These are phyloP conservation scores for Kwoniella dejecticola DNA, from an alignment of 768 basidiomycete species.

Conservation along the genomic window DNA sequence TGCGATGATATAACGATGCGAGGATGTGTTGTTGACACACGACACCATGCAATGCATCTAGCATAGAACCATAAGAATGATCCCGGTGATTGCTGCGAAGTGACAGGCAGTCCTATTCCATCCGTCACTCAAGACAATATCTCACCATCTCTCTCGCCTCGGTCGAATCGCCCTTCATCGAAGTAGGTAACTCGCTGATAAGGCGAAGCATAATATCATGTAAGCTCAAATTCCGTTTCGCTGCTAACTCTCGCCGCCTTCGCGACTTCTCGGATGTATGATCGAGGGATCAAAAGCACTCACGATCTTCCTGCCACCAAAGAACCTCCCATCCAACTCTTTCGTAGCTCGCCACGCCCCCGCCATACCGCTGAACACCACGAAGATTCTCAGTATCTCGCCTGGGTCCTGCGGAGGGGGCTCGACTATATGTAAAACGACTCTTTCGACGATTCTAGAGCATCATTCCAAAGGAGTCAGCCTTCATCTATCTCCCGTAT, in stretches of 20 bases:
- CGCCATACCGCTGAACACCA: slow-evolving; percentile 83
- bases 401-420: slow-evolving; percentile 68
- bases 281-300: too few species aligned
- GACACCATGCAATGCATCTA: too few species aligned
- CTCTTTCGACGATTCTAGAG: slow-evolving; percentile 84
- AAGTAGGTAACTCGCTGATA: slow-evolving; percentile 49
- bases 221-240: too few species aligned
- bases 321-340: slow-evolving; percentile 88
- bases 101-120: neutral
- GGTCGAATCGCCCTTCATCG: slow-evolving; percentile 49
- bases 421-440: slow-evolving; percentile 74
- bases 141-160: slow-evolving; percentile 48
- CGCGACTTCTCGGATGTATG: too few species aligned
- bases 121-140: neutral
- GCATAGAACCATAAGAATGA: too few species aligned
- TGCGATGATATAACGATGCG: too few species aligned
- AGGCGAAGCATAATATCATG: neutral
- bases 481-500: neutral
- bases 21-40: too few species aligned
- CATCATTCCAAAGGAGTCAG: slow-evolving; percentile 56
- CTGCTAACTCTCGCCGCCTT: too few species aligned
- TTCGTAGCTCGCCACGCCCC: slow-evolving; percentile 96
- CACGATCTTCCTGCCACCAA: slow-evolving; percentile 76
- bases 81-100: too few species aligned
- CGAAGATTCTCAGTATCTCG: slow-evolving; percentile 90